Conservation (phyloP, 352 stramenopile genomes). For the Phytophthora cryptogea region DNA sequence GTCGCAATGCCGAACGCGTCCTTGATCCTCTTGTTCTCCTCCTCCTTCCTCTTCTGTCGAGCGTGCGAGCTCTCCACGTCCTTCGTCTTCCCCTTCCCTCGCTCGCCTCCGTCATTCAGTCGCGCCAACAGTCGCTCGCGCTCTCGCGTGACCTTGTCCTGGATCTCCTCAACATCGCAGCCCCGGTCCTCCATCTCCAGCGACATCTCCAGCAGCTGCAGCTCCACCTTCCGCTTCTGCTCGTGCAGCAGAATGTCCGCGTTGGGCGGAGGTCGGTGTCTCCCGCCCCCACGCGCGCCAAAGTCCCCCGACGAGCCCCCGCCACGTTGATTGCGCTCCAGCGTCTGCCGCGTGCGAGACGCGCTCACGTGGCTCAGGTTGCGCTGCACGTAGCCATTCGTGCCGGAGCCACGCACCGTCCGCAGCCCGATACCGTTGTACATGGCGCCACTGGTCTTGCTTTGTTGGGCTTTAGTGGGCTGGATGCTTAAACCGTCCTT, state of each 20-base stretch:
- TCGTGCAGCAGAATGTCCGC: constrained; percentile 85
- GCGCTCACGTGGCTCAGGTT: constrained; percentile 84
- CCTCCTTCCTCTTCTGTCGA: constrained; percentile 61
- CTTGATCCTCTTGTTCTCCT: constrained; percentile 72
- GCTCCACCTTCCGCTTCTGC: constrained; percentile 77
- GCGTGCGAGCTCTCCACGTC: constrained; percentile 56
- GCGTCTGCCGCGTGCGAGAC: constrained; percentile 65
- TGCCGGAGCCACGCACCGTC: constrained; percentile 85
- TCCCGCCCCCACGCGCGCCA: constrained; percentile 18
- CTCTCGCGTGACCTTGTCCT: constrained; percentile 60
- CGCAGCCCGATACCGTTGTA: constrained; percentile 91
- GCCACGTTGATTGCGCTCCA: constrained; percentile 48
- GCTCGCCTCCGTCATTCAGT: constrained; percentile 17
- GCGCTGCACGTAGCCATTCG: constrained; percentile 89
- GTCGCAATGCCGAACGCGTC: constrained; percentile 71
- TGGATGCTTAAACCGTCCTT: constrained; percentile 1
- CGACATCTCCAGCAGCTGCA: constrained; percentile 79
- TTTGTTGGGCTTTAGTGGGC: constrained; percentile 3
- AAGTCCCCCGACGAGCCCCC: constrained; percentile 18
- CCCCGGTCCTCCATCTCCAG: constrained; percentile 79
- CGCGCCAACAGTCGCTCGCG: constrained; percentile 55
- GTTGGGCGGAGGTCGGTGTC: constrained; percentile 47
- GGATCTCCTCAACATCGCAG: constrained; percentile 70
- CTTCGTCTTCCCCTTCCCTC: constrained; percentile 10
- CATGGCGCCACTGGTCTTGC: constrained; percentile 41